Percentiles rank a stretch among this genome's conserved stretches.
These are phyloP conservation scores for Ophiostoma piceae DNA, from an alignment of 2,329 filamentous ascomycete species.

Conservation along the genomic window DNA sequence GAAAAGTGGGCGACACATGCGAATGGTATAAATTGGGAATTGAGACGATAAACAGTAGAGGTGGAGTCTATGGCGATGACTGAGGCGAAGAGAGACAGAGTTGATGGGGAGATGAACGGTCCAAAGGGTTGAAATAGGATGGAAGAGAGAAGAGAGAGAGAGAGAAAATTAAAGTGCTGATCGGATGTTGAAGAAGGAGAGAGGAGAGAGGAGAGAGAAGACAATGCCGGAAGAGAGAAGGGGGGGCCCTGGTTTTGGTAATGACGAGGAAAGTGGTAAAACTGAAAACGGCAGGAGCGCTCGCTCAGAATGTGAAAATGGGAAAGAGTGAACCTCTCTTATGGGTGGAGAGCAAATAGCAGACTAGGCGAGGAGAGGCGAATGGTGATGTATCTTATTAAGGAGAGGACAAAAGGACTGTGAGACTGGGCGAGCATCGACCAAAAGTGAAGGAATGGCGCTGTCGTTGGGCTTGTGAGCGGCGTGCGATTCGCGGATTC, in stretches of 20 bases:
- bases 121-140: background rate
- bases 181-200: background rate
- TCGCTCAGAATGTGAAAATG: background rate
- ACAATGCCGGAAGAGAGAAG: background rate
- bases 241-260: background rate
- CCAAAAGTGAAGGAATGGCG: background rate
- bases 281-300: background rate
- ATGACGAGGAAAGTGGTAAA: slow-evolving; percentile 7
- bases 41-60: background rate
- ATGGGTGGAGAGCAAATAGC: background rate
- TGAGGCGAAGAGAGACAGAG: slow-evolving; percentile 1
- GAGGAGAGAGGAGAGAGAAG: background rate
- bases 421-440: background rate
- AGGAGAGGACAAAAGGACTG: background rate
- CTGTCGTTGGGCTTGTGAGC: background rate
- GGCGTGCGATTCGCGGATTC: background rate
- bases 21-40: background rate
- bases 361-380: slow-evolving; percentile 18
- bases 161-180: background rate
- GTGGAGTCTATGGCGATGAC: background rate
- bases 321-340: background rate
- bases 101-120: background rate
- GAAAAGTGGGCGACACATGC: slow-evolving; percentile 4
- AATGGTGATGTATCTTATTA: slow-evolving; percentile 8
- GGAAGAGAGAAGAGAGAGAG: background rate